phyloP scores from a whole-genome alignment of 2,329 filamentous ascomycete genomes.

The Alternaria consortialis region DNA sequence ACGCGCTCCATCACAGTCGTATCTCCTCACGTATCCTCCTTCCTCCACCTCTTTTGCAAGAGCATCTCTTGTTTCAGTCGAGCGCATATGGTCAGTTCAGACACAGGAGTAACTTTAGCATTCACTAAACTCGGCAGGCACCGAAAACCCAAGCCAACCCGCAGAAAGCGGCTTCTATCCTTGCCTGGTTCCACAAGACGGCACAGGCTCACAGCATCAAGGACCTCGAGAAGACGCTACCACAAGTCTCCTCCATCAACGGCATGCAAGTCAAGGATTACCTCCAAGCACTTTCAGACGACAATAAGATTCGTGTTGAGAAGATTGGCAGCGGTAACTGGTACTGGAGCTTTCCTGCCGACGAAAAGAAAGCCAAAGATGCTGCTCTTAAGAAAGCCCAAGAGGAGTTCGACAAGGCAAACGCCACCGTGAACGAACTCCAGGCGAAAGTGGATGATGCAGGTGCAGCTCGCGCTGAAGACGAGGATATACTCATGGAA shows the following conservation, averaged over 20 bases:
- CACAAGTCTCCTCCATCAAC: slow-evolving; percentile 69
- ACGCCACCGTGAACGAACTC: slow-evolving; percentile 48
- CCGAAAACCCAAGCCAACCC: slow-evolving; percentile 66
- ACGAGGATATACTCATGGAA: slow-evolving; percentile 49
- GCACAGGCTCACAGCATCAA: slow-evolving; percentile 71
- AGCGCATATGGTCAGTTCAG: slow-evolving; percentile 20
- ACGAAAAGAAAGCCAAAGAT: slow-evolving; percentile 62
- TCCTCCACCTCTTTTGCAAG: not conserved
- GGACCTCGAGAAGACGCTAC: slow-evolving; percentile 72
- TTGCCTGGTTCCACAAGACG: slow-evolving; percentile 67
- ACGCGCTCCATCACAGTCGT: not conserved
- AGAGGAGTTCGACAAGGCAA: slow-evolving; percentile 51
- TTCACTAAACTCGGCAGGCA: slow-evolving; percentile 45
- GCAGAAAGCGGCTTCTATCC: slow-evolving; percentile 66
- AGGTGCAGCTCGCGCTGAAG: slow-evolving; percentile 50
- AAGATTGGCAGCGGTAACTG: slow-evolving; percentile 77
- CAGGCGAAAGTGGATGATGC: slow-evolving; percentile 52
- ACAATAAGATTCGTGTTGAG: slow-evolving; percentile 69
- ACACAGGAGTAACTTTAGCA: not conserved
- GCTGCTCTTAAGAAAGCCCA: slow-evolving; percentile 48
- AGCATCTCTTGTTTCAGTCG: not conserved
- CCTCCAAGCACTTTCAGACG: slow-evolving; percentile 68
- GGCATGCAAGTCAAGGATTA: slow-evolving; percentile 74
- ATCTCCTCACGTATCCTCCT: not conserved
- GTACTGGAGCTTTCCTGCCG: slow-evolving; percentile 73